Evolutionary conservation across 768 basidiomycete genomes (phyloP).

Genomic region (Serendipita indica): DNA sequence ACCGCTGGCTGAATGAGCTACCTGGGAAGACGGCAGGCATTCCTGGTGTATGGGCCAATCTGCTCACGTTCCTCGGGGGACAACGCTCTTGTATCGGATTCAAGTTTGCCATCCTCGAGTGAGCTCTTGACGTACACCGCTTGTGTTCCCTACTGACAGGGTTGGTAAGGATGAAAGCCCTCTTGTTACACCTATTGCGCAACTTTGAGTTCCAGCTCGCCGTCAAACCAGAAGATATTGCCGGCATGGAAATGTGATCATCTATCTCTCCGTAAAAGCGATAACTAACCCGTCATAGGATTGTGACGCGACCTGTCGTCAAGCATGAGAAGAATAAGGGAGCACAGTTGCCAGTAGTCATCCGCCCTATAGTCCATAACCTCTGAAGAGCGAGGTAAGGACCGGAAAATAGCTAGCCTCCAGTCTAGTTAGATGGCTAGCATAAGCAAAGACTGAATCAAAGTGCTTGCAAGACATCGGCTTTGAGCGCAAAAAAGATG

Average conservation of each 20-base stretch:
- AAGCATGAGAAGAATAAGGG: constrained; percentile 1
- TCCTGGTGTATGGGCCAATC: constrained; percentile 47
- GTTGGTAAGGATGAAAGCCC: constrained; percentile 2
- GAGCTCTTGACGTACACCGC: constrained; percentile 14
- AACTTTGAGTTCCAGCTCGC: constrained; percentile 1
- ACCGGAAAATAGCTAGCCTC: too few relatives aligned
- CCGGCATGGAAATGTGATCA: not conserved
- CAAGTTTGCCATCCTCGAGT: constrained; percentile 48
- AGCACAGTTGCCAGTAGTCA: constrained; percentile 6
- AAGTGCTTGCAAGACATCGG: too few relatives aligned
- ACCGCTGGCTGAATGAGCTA: constrained; percentile 37
- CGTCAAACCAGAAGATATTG: not conserved
- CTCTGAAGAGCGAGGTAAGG: too few relatives aligned
- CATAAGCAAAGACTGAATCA: too few relatives aligned
- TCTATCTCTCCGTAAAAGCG: not conserved
- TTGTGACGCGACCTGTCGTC: constrained; percentile 9
- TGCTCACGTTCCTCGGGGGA: constrained; percentile 49
- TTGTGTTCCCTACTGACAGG: not conserved
- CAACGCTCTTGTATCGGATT: constrained; percentile 53
- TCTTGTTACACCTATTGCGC: not conserved
- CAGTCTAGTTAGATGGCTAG: too few relatives aligned
- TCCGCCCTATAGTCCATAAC: not conserved
- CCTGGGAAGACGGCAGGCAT: constrained; percentile 32
- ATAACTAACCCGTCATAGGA: not conserved
- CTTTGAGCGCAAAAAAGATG: too few relatives aligned